Evolutionary conservation across 2,329 filamentous ascomycete genomes (phyloP).

Genomic region (Cryphonectria japonica): DNA sequence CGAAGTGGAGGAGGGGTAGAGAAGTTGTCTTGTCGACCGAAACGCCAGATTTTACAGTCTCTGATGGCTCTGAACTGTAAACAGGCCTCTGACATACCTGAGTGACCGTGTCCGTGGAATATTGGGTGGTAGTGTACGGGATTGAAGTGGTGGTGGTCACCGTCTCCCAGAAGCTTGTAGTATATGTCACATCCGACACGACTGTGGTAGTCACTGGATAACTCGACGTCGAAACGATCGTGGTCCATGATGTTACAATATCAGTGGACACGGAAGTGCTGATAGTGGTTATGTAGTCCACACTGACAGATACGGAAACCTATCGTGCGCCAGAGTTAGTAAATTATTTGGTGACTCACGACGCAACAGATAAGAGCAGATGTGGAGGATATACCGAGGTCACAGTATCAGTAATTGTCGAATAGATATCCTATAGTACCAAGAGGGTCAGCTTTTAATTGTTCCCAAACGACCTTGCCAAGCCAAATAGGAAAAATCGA

Average conservation of each 20-base stretch:
- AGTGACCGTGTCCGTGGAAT: not conserved
- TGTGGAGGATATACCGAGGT: not conserved
- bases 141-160: conserved; percentile 1
- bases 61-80: not conserved
- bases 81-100: not conserved
- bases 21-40: no score
- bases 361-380: not conserved
- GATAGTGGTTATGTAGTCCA: not conserved
- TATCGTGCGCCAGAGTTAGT: not conserved
- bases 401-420: conserved; percentile 2
- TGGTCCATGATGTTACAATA: not conserved
- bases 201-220: conserved; percentile 29
- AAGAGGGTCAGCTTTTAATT: not conserved
- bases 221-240: not conserved
- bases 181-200: conserved; percentile 28
- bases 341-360: not conserved
- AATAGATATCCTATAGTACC: conserved; percentile 6
- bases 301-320: conserved; percentile 1
- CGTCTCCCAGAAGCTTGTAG: conserved; percentile 6
- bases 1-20: no score
- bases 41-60: not conserved
- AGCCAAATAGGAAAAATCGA: not conserved
- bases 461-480: not conserved
- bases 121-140: not conserved
- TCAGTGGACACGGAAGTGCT: conserved; percentile 5